Evolutionary conservation across 495 filamentous ascomycete species (phyloP).

Genomic region (Penicillium pancosmium): DNA sequence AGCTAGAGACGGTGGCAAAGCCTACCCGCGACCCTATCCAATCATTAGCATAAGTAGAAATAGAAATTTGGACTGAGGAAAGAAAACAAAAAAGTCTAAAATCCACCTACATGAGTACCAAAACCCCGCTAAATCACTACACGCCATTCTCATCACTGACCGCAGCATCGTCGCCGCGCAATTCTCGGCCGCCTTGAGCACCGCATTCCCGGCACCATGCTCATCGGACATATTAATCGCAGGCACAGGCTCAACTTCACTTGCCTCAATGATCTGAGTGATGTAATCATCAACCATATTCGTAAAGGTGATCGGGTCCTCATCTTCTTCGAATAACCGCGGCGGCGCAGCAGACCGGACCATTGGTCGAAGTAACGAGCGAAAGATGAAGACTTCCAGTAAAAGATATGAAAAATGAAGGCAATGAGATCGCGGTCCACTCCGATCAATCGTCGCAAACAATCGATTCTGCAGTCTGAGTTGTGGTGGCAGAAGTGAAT

Average conservation of each 20-base stretch:
- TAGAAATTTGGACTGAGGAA: background rate
- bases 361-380: slow-evolving; percentile 18
- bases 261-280: slow-evolving; percentile 11
- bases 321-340: slow-evolving; percentile 12
- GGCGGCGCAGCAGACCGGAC: slow-evolving; percentile 20
- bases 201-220: slow-evolving; percentile 12
- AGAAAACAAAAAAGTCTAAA: background rate
- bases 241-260: slow-evolving; percentile 13
- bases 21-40: slow-evolving; percentile 19
- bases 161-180: slow-evolving; percentile 20
- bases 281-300: slow-evolving; percentile 16
- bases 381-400: slow-evolving; percentile 19
- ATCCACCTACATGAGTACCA: slow-evolving; percentile 23
- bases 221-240: slow-evolving; percentile 18
- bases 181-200: slow-evolving; percentile 21
- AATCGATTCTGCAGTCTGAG: slow-evolving; percentile 4
- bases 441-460: slow-evolving; percentile 8
- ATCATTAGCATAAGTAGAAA: slow-evolving; percentile 5
- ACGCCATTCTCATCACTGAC: slow-evolving; percentile 17
- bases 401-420: slow-evolving; percentile 22
- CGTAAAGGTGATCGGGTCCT: slow-evolving; percentile 3
- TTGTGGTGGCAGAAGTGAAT: slow-evolving; percentile 9
- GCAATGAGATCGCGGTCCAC: slow-evolving; percentile 7
- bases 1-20: slow-evolving; percentile 20
- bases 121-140: slow-evolving; percentile 17